These are phyloP conservation scores for Amauroascus niger DNA, from an alignment of 2,329 filamentous ascomycete genomes.

Conservation along the genomic window DNA sequence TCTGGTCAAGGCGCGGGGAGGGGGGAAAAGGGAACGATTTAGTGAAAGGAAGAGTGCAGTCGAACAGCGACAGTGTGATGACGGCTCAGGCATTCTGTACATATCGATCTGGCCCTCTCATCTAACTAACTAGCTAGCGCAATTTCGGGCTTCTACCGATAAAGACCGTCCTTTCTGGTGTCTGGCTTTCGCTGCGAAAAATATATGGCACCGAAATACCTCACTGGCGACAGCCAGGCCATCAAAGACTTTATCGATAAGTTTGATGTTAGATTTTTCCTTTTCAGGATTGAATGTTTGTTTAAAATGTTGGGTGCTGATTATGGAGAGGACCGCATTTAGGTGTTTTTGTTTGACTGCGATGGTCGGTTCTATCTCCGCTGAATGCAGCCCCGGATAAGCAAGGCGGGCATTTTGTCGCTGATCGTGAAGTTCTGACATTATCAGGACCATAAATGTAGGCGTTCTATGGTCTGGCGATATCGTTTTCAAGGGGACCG, in stretches of 20 bases:
- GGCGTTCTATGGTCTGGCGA: constrained; percentile 96
- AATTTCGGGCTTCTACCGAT: too few species aligned
- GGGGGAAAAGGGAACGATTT: too few species aligned
- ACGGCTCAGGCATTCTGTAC: too few species aligned
- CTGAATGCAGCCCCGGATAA: neutral
- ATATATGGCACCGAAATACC: constrained; percentile 42
- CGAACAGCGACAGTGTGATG: too few species aligned
- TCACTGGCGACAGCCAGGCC: constrained; percentile 68
- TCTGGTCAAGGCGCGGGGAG: too few species aligned
- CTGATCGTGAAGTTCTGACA: neutral
- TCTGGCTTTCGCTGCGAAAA: neutral
- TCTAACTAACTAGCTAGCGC: too few species aligned
- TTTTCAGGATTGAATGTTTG: neutral
- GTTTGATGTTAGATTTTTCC: constrained; percentile 65
- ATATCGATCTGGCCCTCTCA: too few species aligned
- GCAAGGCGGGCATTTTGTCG: neutral
- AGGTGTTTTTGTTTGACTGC: constrained; percentile 94
- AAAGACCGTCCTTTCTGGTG: neutral
- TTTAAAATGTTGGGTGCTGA: constrained; percentile 20
- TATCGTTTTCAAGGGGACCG: constrained; percentile 72
- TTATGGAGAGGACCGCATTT: constrained; percentile 14
- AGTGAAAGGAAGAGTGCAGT: too few species aligned
- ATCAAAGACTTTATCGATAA: constrained; percentile 76
- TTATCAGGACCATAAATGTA: constrained; percentile 41
- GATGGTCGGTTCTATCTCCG: constrained; percentile 58